Evolutionary conservation across 768 basidiomycete species (phyloP).

Genomic region (Pleurotus salmoneostramineus): DNA sequence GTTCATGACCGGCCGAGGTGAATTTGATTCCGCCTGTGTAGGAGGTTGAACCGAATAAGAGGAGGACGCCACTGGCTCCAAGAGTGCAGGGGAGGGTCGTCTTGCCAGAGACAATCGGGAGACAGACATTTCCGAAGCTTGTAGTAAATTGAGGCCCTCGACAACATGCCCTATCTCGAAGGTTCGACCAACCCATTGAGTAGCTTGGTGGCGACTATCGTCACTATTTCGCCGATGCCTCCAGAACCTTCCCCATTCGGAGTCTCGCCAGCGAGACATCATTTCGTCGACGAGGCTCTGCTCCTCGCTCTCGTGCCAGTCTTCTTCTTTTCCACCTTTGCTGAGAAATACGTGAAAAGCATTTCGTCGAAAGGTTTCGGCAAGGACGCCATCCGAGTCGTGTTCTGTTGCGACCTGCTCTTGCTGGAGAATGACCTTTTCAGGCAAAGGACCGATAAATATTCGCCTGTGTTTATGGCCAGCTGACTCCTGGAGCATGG

Average conservation of each 20-base stretch:
- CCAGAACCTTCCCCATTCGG: constrained; percentile 57
- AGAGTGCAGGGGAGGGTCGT: constrained; percentile 9
- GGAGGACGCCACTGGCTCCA: constrained; percentile 16
- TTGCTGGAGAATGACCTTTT: constrained; percentile 42
- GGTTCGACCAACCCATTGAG: constrained; percentile 65
- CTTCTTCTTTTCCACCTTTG: constrained; percentile 58
- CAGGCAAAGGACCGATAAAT: constrained; percentile 78
- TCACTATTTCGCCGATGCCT: constrained; percentile 30
- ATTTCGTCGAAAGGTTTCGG: constrained; percentile 51
- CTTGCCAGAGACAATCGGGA: constrained; percentile 3
- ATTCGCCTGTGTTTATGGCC: constrained; percentile 45
- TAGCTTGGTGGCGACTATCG: constrained; percentile 16
- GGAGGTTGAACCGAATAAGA: background rate
- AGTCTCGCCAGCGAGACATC: constrained; percentile 57
- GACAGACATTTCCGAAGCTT: constrained; percentile 16
- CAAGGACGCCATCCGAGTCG: constrained; percentile 26
- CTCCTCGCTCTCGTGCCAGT: constrained; percentile 62
- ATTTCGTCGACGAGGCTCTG: constrained; percentile 51
- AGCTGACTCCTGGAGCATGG: background rate
- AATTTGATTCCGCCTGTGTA: background rate
- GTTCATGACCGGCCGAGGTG: background rate
- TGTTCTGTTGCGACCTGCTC: constrained; percentile 26
- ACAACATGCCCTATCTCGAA: constrained; percentile 79
- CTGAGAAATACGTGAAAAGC: constrained; percentile 62
- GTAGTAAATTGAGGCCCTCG: constrained; percentile 55